Conservation (phyloP, 208 protist genomes). For the Leishmania major region DNA sequence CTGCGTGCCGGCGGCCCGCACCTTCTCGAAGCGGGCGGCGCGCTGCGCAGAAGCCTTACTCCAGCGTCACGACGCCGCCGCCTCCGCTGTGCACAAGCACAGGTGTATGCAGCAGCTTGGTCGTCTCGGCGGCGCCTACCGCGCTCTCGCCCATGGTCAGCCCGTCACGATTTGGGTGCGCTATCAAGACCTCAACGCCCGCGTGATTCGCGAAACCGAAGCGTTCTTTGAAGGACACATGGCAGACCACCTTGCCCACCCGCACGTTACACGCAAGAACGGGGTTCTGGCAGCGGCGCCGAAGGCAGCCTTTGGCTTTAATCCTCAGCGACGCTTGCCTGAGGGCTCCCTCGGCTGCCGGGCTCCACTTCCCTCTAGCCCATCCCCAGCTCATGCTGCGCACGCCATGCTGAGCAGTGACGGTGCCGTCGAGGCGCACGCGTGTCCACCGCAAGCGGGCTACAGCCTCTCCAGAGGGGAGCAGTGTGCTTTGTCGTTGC, state of each 20-base stretch:
- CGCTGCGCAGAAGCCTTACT: conserved; percentile 23
- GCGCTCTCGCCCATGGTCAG: conserved; percentile 32
- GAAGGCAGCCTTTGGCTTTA: background rate
- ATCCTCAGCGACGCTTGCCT: background rate
- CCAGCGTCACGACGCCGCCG: conserved; percentile 7
- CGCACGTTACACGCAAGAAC: conserved; percentile 6
- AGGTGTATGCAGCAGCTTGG: conserved; percentile 33
- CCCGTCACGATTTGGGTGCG: conserved; percentile 46
- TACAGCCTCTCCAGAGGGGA: conserved; percentile 33
- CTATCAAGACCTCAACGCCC: conserved; percentile 24
- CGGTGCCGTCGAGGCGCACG: background rate
- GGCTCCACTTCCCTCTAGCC: background rate
- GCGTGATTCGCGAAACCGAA: conserved; percentile 37
- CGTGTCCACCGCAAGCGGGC: background rate
- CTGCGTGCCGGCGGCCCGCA: background rate
- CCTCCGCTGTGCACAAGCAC: background rate
- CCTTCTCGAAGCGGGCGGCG: conserved; percentile 32
- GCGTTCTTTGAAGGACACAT: conserved; percentile 25
- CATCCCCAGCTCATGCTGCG: background rate
- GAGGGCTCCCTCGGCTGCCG: background rate
- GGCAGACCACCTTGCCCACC: conserved; percentile 2
- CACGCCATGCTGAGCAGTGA: background rate
- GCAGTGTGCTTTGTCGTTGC: conserved; percentile 39
- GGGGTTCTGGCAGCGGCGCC: background rate
- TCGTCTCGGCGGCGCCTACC: conserved; percentile 58